Conservation (phyloP, 75 land plant genomes). For the Isoetes taiwanensis region DNA sequence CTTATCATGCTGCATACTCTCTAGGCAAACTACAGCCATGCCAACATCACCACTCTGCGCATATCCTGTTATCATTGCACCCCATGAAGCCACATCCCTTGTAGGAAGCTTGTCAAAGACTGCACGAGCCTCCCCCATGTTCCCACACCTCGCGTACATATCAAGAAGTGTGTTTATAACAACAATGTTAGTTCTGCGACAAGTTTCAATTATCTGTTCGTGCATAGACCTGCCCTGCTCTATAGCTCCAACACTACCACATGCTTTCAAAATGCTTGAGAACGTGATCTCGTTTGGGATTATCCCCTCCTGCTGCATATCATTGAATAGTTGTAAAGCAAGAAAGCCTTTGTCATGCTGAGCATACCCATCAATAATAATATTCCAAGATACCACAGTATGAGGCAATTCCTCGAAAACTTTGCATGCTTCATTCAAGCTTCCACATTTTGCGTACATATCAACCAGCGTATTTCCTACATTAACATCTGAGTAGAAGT, state of each 20-base stretch:
- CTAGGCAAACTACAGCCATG: slow-evolving; percentile 22
- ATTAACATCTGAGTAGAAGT: not conserved
- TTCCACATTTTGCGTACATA: slow-evolving; percentile 20
- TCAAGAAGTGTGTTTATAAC: too few species aligned
- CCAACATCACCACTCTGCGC: not conserved
- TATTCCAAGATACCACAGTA: not conserved
- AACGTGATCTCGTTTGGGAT: slow-evolving; percentile 6
- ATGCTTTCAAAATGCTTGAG: slow-evolving; percentile 7
- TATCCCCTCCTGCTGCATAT: slow-evolving; percentile 7
- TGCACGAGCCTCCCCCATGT: not conserved
- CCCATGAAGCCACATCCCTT: slow-evolving; percentile 20
- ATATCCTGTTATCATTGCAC: slow-evolving; percentile 34
- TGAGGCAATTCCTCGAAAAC: slow-evolving; percentile 7
- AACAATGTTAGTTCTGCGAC: too few species aligned
- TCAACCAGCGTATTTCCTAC: slow-evolving; percentile 9
- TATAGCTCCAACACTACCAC: not conserved
- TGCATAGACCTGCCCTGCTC: slow-evolving; percentile 7
- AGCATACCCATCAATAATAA: slow-evolving; percentile 4
- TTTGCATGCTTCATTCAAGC: not conserved
- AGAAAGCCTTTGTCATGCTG: slow-evolving; percentile 17
- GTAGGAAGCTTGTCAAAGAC: slow-evolving; percentile 5
- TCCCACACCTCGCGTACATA: too few species aligned
- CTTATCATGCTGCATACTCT: slow-evolving; percentile 4
- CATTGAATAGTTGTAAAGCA: slow-evolving; percentile 15
- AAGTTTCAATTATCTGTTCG: not conserved